phyloP scores from a whole-genome alignment of 2,329 filamentous ascomycete genomes.

The Botryosphaeria dothidea region DNA sequence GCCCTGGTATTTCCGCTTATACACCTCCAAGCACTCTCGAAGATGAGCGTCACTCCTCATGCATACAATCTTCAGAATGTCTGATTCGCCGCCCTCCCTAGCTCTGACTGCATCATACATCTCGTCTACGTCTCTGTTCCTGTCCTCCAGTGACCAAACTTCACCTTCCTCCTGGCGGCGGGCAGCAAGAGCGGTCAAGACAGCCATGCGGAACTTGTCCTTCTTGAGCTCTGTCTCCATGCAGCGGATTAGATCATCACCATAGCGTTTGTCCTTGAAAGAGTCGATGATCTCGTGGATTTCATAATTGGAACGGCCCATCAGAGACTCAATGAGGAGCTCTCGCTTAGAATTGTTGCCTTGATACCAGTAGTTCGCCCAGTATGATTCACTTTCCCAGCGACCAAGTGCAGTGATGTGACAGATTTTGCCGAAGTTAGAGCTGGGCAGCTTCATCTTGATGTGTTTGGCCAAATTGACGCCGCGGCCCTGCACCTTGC shows the following conservation, averaged over 20 bases:
- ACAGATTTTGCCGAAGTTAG: conserved; percentile 83
- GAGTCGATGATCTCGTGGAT: conserved; percentile 82
- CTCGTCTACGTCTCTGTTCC: conserved; percentile 67
- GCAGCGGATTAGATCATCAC: conserved; percentile 75
- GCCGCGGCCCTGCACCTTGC: conserved; percentile 78
- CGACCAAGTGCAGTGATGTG: conserved; percentile 86
- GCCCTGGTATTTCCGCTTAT: conserved; percentile 69
- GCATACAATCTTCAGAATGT: conserved; percentile 84
- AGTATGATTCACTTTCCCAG: conserved; percentile 94
- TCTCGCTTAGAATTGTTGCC: conserved; percentile 81
- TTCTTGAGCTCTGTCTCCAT: conserved; percentile 93
- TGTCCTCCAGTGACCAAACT: conserved; percentile 57
- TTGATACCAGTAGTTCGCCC: conserved; percentile 98
- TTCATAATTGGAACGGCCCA: conserved; percentile 87
- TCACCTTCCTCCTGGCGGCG: conserved; percentile 80
- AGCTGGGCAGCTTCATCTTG: conserved; percentile 66
- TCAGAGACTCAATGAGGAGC: conserved; percentile 87
- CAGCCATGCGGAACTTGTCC: conserved; percentile 91
- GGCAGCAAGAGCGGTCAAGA: conserved; percentile 81
- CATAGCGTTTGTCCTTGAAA: conserved; percentile 91
- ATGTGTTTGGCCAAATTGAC: conserved; percentile 87
- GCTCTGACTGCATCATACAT: conserved; percentile 71
- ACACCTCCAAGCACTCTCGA: conserved; percentile 73
- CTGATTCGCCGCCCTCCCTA: conserved; percentile 76
- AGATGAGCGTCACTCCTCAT: conserved; percentile 79